A percentile compares a stretch with the other conserved stretches of the same genome.
These are phyloP conservation scores for Dinochytrium kinnereticum DNA, from an alignment of 371 early-diverging fungal genomes.

Conservation along the genomic window DNA sequence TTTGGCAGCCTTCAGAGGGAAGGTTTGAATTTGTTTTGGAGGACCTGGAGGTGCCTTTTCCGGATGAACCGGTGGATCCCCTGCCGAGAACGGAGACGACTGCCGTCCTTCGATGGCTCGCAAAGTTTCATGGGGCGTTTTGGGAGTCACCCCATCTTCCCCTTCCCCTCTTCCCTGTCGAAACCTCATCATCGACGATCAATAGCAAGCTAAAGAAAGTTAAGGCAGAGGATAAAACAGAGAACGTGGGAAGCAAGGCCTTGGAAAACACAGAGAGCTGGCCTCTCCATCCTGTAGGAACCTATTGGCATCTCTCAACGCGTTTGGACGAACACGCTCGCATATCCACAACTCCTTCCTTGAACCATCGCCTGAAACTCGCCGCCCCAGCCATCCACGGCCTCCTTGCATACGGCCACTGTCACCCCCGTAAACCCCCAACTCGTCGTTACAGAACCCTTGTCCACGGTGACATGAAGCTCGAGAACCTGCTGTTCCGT, in stretches of 20 bases:
- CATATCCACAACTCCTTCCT: neutral
- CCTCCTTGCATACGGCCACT: slow-evolving; percentile 1
- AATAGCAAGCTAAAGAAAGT: neutral
- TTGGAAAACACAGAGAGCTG: neutral
- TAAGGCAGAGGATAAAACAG: neutral
- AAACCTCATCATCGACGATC: no score
- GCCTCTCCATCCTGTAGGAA: neutral
- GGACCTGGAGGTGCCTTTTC: neutral
- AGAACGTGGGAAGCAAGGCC: neutral
- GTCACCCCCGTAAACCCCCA: neutral
- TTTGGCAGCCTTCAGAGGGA: neutral
- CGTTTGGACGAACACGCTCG: neutral
- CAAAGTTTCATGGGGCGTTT: neutral
- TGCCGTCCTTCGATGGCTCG: neutral
- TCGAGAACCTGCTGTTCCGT: slow-evolving; percentile 9
- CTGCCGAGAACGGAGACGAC: neutral
- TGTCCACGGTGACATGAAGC: slow-evolving; percentile 9
- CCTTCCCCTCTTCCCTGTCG: neutral
- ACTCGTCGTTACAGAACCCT: neutral
- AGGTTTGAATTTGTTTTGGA: slow-evolving; percentile 1
- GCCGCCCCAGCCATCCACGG: neutral
- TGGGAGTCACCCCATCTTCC: neutral
- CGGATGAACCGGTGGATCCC: neutral
- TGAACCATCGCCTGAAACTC: neutral
- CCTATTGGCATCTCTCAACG: slow-evolving; percentile 8